Evolutionary conservation across 108 stramenopile species (phyloP).

Genomic region (Thalassiosira profunda): DNA sequence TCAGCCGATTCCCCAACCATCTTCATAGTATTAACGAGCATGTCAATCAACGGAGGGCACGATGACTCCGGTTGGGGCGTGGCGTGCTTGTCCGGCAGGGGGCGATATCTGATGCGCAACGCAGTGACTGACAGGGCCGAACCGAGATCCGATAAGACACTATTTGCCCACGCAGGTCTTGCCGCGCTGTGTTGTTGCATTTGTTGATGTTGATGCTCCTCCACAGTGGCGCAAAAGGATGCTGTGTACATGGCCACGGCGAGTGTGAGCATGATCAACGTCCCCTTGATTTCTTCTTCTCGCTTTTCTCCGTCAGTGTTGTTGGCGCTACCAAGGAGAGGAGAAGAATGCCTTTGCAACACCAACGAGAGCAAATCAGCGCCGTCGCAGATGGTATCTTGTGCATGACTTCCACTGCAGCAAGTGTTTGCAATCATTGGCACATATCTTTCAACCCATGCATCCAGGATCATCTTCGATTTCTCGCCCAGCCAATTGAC

Average conservation of each 20-base stretch:
- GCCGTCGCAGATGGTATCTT: constrained; percentile 12
- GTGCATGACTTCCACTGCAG: constrained; percentile 7
- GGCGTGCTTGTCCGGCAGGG: constrained; percentile 27
- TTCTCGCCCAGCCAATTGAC: constrained; percentile 1
- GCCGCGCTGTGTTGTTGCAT: neutral
- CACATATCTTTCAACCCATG: constrained; percentile 36
- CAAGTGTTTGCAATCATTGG: constrained; percentile 30
- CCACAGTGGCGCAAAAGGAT: constrained; percentile 22
- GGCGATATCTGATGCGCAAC: constrained; percentile 65
- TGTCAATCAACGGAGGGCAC: constrained; percentile 59
- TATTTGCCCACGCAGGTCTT: constrained; percentile 26
- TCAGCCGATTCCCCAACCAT: constrained; percentile 13
- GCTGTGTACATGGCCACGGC: constrained; percentile 44
- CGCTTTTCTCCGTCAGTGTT: constrained; percentile 6
- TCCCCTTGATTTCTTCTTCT: constrained; percentile 75
- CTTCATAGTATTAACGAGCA: constrained; percentile 50
- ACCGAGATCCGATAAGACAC: constrained; percentile 65
- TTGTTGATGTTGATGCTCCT: constrained; percentile 19
- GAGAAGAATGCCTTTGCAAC: constrained; percentile 17
- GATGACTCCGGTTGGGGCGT: constrained; percentile 35
- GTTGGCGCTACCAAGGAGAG: neutral
- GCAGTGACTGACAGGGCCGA: constrained; percentile 63
- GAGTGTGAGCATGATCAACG: constrained; percentile 59
- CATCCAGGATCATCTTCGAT: constrained; percentile 13
- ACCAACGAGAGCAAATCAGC: constrained; percentile 19